These are phyloP conservation scores for Pestalotiopsis sp. DNA, from an alignment of 2,329 filamentous ascomycete genomes.

Conservation along the genomic window DNA sequence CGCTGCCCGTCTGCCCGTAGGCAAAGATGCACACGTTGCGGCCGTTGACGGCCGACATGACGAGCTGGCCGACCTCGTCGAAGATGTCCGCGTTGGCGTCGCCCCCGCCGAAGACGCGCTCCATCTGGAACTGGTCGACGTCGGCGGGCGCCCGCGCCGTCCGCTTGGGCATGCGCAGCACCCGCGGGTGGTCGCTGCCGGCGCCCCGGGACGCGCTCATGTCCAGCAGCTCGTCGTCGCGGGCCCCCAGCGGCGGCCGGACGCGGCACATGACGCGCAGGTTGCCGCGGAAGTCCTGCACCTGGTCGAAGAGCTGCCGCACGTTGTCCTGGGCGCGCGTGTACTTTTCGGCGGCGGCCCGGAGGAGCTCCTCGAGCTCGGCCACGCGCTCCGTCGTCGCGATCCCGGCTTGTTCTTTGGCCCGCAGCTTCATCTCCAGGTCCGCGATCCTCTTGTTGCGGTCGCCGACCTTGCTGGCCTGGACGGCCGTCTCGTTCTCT, in stretches of 20 bases:
- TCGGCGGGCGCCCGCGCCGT: background rate
- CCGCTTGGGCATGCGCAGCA: constrained; percentile 3
- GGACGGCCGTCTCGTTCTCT: background rate
- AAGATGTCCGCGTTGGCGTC: constrained; percentile 13
- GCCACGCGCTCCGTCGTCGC: background rate
- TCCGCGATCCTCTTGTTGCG: background rate
- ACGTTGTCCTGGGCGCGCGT: background rate
- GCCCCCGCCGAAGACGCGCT: constrained; percentile 10
- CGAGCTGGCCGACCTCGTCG: constrained; percentile 11
- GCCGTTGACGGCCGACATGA: constrained; percentile 11
- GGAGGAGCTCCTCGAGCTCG: background rate
- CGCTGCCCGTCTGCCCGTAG: constrained; percentile 14
- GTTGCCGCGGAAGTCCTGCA: constrained; percentile 10
- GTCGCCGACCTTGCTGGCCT: background rate
- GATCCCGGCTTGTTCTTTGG: background rate
- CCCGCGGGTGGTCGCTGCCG: background rate
- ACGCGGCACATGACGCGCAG: constrained; percentile 3
- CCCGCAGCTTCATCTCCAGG: background rate
- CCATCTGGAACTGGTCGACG: constrained; percentile 9
- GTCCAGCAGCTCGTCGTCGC: background rate
- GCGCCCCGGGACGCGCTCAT: background rate
- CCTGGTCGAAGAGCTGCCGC: constrained; percentile 4
- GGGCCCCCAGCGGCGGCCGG: constrained; percentile 4
- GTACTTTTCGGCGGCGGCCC: background rate
- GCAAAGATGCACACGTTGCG: constrained; percentile 13